Conservation (phyloP, 176 grass and related monocot species). For the Raddia guianensis region DNA sequence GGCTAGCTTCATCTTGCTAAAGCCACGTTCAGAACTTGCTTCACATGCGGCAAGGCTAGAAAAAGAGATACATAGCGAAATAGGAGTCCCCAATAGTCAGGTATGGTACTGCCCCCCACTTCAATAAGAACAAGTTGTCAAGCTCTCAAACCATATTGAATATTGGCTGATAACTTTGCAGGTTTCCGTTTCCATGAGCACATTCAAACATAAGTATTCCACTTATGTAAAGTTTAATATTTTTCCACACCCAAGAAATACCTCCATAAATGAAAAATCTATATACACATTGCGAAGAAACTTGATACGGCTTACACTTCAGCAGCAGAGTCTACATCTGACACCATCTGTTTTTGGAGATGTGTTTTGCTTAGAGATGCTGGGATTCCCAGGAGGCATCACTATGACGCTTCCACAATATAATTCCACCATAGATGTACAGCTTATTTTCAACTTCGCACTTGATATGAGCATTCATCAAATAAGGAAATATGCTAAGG, state of each 20-base stretch:
- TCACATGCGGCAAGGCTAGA: constrained; percentile 34
- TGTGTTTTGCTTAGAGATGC: constrained; percentile 43
- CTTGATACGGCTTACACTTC: constrained; percentile 45
- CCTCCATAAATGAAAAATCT: constrained; percentile 36
- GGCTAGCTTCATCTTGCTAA: constrained; percentile 50
- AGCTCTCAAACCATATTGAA: constrained; percentile 19
- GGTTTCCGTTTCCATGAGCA: constrained; percentile 41
- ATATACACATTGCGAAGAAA: constrained; percentile 26
- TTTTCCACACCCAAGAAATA: constrained; percentile 44
- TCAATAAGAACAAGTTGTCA: constrained; percentile 1
- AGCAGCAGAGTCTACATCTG: constrained; percentile 44
- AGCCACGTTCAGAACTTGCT: constrained; percentile 25
- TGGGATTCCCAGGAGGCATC: constrained; percentile 63
- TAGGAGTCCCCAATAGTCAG: constrained; percentile 48
- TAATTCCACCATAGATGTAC: not conserved
- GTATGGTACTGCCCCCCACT: constrained; percentile 5
- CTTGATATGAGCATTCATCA: constrained; percentile 38
- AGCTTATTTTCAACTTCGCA: constrained; percentile 40
- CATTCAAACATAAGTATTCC: not conserved
- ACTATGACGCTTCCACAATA: constrained; percentile 37
- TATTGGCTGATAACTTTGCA: constrained; percentile 36
- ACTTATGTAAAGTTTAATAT: constrained; percentile 49
- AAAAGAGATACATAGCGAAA: constrained; percentile 38
- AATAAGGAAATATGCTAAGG: constrained; percentile 7
- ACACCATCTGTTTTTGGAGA: constrained; percentile 53